Conservation (phyloP, 345 rosid species). For the Eucalyptus guilfoylei region DNA sequence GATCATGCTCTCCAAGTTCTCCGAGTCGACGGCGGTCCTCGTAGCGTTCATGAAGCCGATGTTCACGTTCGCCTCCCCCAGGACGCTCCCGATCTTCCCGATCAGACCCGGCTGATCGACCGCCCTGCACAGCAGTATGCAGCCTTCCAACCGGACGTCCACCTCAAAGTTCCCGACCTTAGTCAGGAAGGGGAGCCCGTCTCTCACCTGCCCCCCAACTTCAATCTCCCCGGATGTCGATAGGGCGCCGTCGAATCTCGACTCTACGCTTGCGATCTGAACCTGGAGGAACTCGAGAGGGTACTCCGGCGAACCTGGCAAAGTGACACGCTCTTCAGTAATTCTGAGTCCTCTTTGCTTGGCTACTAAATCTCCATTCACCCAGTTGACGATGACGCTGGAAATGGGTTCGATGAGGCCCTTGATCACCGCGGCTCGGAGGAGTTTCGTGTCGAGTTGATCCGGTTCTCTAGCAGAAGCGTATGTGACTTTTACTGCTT, state of each 20-base stretch:
- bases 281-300: conserved; percentile 61
- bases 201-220: conserved; percentile 67
- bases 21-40: conserved; percentile 61
- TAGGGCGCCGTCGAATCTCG: conserved; percentile 60
- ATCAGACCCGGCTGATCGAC: conserved; percentile 81
- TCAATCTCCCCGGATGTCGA: conserved; percentile 57
- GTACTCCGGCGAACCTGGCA: conserved; percentile 59
- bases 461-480: conserved; percentile 71
- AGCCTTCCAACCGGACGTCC: conserved; percentile 75
- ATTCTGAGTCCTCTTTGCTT: conserved; percentile 68
- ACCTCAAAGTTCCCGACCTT: conserved; percentile 71
- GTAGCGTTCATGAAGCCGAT: conserved; percentile 76
- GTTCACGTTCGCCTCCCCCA: conserved; percentile 70
- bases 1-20: conserved; percentile 42
- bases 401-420: conserved; percentile 78
- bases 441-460: conserved; percentile 77
- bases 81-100: conserved; percentile 56
- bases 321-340: conserved; percentile 43
- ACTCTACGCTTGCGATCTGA: conserved; percentile 60
- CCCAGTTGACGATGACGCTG: conserved; percentile 56
- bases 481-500: conserved; percentile 59
- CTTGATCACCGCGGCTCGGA: conserved; percentile 69
- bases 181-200: conserved; percentile 61
- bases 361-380: conserved; percentile 70
- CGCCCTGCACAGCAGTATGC: conserved; percentile 65